Conservation (phyloP, 805 yeast genomes). For the Candida mattraensis region DNA sequence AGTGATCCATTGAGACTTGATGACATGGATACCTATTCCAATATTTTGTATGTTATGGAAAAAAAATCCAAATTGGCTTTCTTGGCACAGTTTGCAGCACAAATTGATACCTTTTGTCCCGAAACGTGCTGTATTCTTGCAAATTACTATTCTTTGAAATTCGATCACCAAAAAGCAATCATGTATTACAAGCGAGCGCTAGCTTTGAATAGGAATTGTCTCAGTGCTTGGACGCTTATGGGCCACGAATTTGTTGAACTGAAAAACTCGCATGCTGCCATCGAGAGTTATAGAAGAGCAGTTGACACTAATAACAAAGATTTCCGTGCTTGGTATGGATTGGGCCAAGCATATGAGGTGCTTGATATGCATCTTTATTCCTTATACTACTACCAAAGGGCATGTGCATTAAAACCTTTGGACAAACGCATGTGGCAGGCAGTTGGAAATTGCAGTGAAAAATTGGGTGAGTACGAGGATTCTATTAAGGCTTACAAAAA, state of each 20-base stretch:
- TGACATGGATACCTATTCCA: constrained; percentile 91
- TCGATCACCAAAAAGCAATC: constrained; percentile 94
- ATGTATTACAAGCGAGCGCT: constrained; percentile 90
- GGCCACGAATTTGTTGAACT: constrained; percentile 98
- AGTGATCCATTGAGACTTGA: constrained; percentile 86
- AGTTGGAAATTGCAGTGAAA: constrained; percentile 83
- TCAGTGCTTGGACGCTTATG: constrained; percentile 97
- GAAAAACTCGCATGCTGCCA: constrained; percentile 96
- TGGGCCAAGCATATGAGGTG: constrained; percentile 97
- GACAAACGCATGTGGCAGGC: constrained; percentile 98
- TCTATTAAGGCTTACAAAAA: constrained; percentile 80
- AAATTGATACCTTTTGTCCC: constrained; percentile 82
- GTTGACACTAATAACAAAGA: constrained; percentile 87
- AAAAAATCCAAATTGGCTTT: constrained; percentile 80
- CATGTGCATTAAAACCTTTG: constrained; percentile 81
- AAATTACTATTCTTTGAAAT: constrained; percentile 85
- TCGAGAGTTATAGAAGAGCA: constrained; percentile 90
- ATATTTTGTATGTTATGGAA: constrained; percentile 91
- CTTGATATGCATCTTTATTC: constrained; percentile 93
- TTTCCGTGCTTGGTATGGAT: constrained; percentile 96
- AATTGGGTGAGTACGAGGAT: constrained; percentile 65
- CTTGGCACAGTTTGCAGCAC: constrained; percentile 80
- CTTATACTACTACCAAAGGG: constrained; percentile 86
- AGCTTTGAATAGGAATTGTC: constrained; percentile 71
- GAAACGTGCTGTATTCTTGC: constrained; percentile 95